These are phyloP conservation scores for Spathaspora passalidarum DNA, from an alignment of 805 yeast genomes.

Conservation along the genomic window DNA sequence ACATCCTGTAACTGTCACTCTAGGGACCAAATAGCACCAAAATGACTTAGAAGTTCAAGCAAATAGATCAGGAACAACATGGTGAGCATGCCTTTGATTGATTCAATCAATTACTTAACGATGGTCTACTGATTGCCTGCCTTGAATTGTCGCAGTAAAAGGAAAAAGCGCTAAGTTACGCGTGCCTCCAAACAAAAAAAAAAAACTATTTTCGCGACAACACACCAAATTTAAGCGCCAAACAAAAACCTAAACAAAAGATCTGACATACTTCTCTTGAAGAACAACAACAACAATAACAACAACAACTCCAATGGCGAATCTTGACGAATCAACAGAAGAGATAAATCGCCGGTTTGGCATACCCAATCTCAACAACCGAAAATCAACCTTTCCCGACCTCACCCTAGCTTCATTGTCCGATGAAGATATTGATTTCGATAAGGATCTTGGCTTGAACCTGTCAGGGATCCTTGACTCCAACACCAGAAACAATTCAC, in stretches of 20 bases:
- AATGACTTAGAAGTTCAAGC: too few species aligned
- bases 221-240: background rate
- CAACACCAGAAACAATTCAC: background rate
- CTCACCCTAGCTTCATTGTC: background rate
- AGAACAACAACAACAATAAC: too few species aligned
- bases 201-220: too few species aligned
- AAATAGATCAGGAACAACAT: too few species aligned
- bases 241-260: background rate
- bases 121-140: too few species aligned
- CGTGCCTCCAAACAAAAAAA: background rate
- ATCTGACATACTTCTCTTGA: too few species aligned
- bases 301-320: too few species aligned
- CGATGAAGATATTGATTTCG: background rate
- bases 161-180: background rate
- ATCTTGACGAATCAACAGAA: slow-evolving; percentile 1
- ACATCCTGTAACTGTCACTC: too few species aligned
- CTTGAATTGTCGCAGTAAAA: too few species aligned
- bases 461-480: background rate
- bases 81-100: too few species aligned
- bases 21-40: too few species aligned
- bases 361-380: background rate
- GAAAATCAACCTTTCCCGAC: background rate
- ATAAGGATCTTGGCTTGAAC: background rate
- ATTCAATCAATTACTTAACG: too few species aligned
- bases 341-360: slow-evolving; percentile 1